Conservation (phyloP, 805 yeast genomes). For the Danielia reshetovae region DNA sequence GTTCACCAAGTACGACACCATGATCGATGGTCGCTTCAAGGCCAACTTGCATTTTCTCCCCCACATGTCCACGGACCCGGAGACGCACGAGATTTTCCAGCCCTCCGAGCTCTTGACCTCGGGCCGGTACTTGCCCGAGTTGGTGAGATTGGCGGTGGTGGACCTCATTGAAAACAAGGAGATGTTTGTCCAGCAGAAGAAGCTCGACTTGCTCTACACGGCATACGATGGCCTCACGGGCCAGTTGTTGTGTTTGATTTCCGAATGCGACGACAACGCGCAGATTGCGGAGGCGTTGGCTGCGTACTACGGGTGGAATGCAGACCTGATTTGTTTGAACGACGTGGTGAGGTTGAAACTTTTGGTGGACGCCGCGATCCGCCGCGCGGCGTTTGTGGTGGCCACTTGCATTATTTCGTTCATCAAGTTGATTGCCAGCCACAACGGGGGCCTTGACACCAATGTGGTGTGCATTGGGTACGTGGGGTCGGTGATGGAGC, state of each 20-base stretch:
- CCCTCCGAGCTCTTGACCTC: slow-evolving; percentile 54
- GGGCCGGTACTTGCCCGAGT: slow-evolving; percentile 55
- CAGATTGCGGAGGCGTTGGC: slow-evolving; percentile 19
- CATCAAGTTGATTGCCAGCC: slow-evolving; percentile 23
- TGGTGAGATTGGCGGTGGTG: slow-evolving; percentile 40
- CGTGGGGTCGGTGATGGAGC: slow-evolving; percentile 50
- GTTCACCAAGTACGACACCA: slow-evolving; percentile 37
- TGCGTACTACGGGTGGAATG: slow-evolving; percentile 20
- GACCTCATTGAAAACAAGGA: slow-evolving; percentile 28
- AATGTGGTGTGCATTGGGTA: slow-evolving; percentile 38
- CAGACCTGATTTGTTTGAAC: slow-evolving; percentile 11
- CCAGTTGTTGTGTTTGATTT: slow-evolving; percentile 36
- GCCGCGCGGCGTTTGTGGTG: slow-evolving; percentile 43
- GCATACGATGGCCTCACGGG: slow-evolving; percentile 35
- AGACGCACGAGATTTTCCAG: slow-evolving; percentile 38
- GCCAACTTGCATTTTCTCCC: slow-evolving; percentile 20
- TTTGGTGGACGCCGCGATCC: slow-evolving; percentile 35
- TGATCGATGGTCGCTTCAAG: slow-evolving; percentile 31
- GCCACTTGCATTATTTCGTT: slow-evolving; percentile 40
- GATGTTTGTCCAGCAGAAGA: slow-evolving; percentile 21
- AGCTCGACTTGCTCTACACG: slow-evolving; percentile 12
- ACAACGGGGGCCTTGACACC: slow-evolving; percentile 16
- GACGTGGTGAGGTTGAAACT: slow-evolving; percentile 28
- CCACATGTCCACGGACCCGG: slow-evolving; percentile 27
- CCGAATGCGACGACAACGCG: slow-evolving; percentile 23